phyloP scores from a whole-genome alignment of 108 stramenopile species.

The Fistulifera solaris region DNA sequence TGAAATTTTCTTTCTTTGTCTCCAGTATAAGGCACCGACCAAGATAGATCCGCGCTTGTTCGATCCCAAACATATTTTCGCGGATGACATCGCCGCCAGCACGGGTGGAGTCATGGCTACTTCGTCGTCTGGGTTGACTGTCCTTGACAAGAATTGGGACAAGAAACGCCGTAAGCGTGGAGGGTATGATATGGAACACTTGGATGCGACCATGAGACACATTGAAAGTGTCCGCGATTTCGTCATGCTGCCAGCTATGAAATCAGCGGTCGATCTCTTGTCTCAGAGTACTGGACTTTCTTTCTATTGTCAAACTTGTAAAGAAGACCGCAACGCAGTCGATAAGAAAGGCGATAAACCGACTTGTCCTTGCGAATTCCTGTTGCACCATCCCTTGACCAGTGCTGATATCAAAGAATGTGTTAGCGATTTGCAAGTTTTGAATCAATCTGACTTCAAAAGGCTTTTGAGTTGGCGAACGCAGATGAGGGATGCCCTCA shows the following conservation, averaged over 20 bases:
- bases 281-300: conserved; percentile 78
- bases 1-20: conserved; percentile 97
- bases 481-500: conserved; percentile 54
- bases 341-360: conserved; percentile 11
- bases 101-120: conserved; percentile 40
- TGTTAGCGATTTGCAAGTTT: conserved; percentile 83
- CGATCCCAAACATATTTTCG: conserved; percentile 97
- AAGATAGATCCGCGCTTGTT: conserved; percentile 93
- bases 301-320: conserved; percentile 60
- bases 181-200: conserved; percentile 86
- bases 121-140: conserved; percentile 35
- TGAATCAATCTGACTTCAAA: conserved; percentile 96
- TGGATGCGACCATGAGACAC: conserved; percentile 75
- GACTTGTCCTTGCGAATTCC: conserved; percentile 46
- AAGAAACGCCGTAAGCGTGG: conserved; percentile 72
- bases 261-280: conserved; percentile 89
- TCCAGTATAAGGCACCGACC: conserved; percentile 79
- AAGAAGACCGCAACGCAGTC: conserved; percentile 10
- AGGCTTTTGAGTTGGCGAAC: conserved; percentile 88
- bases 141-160: conserved; percentile 93
- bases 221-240: conserved; percentile 74
- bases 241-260: conserved; percentile 43
- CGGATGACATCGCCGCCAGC: conserved; percentile 69
- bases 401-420: conserved; percentile 82
- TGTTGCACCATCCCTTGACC: conserved; percentile 75